Conservation (phyloP, 176 grass and related monocot genomes). For the Elymus sibiricus region DNA sequence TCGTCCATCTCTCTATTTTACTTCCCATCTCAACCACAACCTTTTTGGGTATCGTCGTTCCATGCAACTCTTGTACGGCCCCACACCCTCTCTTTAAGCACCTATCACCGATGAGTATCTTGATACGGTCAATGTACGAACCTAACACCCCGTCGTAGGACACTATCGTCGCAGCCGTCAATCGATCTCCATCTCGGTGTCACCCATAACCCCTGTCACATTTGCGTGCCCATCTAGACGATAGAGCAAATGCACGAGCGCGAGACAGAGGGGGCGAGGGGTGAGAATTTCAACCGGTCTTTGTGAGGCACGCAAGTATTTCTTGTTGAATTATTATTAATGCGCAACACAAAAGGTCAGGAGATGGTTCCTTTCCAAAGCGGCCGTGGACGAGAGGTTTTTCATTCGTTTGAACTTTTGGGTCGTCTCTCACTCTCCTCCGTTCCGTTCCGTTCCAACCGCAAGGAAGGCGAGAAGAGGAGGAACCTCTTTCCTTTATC, state of each 20-base stretch:
- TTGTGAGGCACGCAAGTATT: too few relatives aligned
- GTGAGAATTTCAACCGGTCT: too few relatives aligned
- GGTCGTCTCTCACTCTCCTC: neutral
- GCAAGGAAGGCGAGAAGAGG: neutral
- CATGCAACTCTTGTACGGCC: neutral
- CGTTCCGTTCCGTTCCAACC: neutral
- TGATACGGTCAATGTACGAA: neutral
- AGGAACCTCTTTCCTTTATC: conserved; percentile 1
- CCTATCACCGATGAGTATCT: neutral
- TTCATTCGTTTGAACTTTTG: conserved; percentile 12
- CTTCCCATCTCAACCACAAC: neutral
- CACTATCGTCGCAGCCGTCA: accelerated
- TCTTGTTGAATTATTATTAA: too few relatives aligned
- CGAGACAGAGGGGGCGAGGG: too few relatives aligned
- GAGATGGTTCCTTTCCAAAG: neutral
- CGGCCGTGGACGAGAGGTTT: neutral
- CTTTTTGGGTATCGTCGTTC: neutral
- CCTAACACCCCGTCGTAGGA: neutral
- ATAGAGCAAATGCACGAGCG: neutral
- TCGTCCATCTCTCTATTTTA: neutral
- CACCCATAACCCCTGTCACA: too few relatives aligned
- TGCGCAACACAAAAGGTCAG: neutral
- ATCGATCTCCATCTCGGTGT: neutral
- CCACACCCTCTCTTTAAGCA: neutral
- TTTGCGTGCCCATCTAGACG: neutral